Evolutionary conservation across 306 rosid genomes (phyloP).

Genomic region (Elaeagnus macrophylla): DNA sequence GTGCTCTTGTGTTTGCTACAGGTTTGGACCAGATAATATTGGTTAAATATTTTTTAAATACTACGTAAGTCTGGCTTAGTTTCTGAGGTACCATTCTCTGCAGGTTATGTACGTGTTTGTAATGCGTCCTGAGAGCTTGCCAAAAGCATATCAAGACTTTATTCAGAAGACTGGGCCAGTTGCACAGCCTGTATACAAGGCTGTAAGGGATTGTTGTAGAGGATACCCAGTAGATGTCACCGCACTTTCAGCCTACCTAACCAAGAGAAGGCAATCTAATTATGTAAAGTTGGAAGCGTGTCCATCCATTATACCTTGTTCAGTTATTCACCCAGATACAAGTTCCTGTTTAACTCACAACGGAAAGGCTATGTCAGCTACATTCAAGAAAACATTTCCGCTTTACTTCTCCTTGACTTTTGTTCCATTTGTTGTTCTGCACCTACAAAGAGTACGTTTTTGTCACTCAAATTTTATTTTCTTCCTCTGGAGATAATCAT

Average conservation of each 20-base stretch:
- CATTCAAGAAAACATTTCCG: constrained; percentile 89
- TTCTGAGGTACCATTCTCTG: constrained; percentile 4
- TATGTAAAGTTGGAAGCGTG: constrained; percentile 62
- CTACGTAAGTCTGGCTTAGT: no score
- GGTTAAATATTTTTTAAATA: no score
- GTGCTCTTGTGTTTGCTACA: no score
- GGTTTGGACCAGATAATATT: no score
- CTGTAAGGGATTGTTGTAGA: constrained; percentile 84
- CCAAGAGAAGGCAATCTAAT: constrained; percentile 39
- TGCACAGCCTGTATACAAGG: constrained; percentile 86
- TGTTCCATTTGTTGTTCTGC: constrained; percentile 92
- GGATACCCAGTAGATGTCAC: constrained; percentile 64
- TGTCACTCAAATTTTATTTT: constrained; percentile 10
- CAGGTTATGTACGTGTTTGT: constrained; percentile 98
- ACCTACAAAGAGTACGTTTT: constrained; percentile 67
- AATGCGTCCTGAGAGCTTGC: constrained; percentile 98
- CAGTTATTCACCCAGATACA: constrained; percentile 72
- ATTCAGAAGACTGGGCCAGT: constrained; percentile 96
- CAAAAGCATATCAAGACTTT: constrained; percentile 82
- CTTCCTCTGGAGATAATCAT: neutral
- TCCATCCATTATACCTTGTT: constrained; percentile 77
- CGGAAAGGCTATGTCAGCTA: constrained; percentile 67
- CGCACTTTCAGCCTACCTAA: constrained; percentile 61
- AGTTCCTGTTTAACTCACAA: constrained; percentile 74
- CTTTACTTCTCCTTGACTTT: constrained; percentile 93